These are phyloP conservation scores for Pseudocercospora musae DNA, from an alignment of 2,329 filamentous ascomycete genomes.

Conservation along the genomic window DNA sequence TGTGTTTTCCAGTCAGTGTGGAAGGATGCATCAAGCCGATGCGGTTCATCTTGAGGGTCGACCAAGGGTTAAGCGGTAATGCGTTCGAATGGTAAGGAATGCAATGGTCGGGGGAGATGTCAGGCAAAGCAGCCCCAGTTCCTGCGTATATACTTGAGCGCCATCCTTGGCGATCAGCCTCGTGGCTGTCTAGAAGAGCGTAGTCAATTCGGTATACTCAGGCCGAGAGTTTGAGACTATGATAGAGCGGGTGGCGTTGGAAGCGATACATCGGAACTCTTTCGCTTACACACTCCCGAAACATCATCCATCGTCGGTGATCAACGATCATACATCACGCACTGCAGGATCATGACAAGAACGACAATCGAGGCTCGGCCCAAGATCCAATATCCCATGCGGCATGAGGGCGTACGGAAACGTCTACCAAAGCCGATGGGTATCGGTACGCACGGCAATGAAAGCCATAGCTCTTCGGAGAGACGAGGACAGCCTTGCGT, in stretches of 20 bases:
- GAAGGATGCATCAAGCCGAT: constrained; percentile 18
- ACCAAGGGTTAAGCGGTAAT: background rate
- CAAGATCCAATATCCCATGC: background rate
- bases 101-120: background rate
- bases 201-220: background rate
- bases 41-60: constrained; percentile 9
- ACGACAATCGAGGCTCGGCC: background rate
- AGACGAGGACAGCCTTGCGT: background rate
- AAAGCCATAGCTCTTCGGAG: too few species aligned
- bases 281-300: background rate
- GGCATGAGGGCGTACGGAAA: background rate
- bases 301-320: background rate
- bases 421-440: background rate
- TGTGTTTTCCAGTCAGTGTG: constrained; percentile 17
- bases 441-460: background rate
- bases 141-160: background rate
- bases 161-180: background rate
- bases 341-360: background rate
- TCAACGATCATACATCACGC: background rate
- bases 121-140: background rate
- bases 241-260: background rate
- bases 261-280: background rate
- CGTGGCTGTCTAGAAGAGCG: background rate
- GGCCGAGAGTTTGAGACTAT: background rate
- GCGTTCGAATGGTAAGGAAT: background rate